A percentile compares a stretch with the other conserved stretches of the same genome.
Conservation (phyloP, 2,329 filamentous ascomycete species). For the Pestalotiopsis sp. region DNA sequence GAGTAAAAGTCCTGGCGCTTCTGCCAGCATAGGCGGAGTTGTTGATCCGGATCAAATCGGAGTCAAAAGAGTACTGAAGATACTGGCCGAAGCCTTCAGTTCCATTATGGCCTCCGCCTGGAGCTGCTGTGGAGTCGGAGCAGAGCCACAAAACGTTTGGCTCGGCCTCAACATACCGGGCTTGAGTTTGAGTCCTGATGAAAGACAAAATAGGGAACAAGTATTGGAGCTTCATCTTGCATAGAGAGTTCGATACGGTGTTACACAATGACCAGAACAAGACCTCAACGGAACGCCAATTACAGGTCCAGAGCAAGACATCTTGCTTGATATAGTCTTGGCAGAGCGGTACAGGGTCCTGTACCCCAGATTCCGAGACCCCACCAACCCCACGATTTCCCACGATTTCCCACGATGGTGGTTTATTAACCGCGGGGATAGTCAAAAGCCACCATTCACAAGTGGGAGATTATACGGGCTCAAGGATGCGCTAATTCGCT, state of each 20-base stretch:
- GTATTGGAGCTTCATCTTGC: background rate
- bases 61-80: slow-evolving; percentile 18
- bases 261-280: background rate
- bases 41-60: slow-evolving; percentile 31
- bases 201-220: background rate
- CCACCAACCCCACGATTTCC: background rate
- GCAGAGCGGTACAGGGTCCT: background rate
- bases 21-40: slow-evolving; percentile 57
- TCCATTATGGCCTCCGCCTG: slow-evolving; percentile 16
- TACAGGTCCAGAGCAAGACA: background rate
- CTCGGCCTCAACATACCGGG: background rate
- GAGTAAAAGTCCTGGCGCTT: slow-evolving; percentile 54
- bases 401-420: background rate
- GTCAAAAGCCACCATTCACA: slow-evolving; percentile 6
- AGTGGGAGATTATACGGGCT: background rate
- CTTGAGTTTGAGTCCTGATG: background rate
- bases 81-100: slow-evolving; percentile 19
- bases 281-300: background rate
- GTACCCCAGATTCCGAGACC: background rate
- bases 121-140: slow-evolving; percentile 19
- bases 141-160: slow-evolving; percentile 14
- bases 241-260: background rate
- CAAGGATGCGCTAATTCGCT: background rate
- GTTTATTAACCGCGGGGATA: background rate
- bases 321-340: slow-evolving; percentile 4